Conservation (phyloP, 129 eudicot genomes). For the Tagetes patula region DNA sequence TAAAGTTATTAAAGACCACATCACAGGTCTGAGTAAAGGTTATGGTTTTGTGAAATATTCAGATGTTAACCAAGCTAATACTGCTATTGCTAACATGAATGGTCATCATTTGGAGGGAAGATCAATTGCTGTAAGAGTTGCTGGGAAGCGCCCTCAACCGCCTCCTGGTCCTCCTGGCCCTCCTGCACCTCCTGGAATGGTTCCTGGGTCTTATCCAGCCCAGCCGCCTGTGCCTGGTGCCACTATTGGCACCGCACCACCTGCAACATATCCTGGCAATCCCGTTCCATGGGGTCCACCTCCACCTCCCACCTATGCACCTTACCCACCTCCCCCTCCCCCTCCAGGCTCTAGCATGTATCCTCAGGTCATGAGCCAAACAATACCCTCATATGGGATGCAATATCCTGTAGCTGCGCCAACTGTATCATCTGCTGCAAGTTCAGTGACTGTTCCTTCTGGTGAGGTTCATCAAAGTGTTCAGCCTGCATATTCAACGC, state of each 20-base stretch:
- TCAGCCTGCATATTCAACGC: conserved; percentile 50
- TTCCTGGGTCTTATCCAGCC: conserved; percentile 42
- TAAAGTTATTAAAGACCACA: conserved; percentile 75
- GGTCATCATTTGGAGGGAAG: conserved; percentile 76
- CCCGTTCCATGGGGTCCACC: conserved; percentile 69
- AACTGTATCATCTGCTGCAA: conserved; percentile 26
- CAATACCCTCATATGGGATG: conserved; percentile 46
- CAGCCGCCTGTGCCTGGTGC: conserved; percentile 51
- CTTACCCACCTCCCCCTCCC: conserved; percentile 55
- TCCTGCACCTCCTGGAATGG: conserved; percentile 28
- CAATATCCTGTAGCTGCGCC: conserved; percentile 53
- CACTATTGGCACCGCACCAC: conserved; percentile 44
- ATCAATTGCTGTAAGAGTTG: conserved; percentile 79
- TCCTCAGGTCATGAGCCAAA: conserved; percentile 49
- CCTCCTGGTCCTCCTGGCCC: conserved; percentile 68
- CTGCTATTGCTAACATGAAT: conserved; percentile 72
- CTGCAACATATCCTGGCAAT: conserved; percentile 45
- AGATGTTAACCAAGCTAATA: conserved; percentile 69
- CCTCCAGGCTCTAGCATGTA: conserved; percentile 56
- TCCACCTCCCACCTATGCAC: conserved; percentile 54
- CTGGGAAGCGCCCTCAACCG: conserved; percentile 87
- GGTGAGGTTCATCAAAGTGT: conserved; percentile 52
- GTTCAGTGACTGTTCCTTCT: conserved; percentile 17
- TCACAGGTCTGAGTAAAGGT: conserved; percentile 69
- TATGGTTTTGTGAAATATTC: conserved; percentile 84